Conservation (phyloP, 1,284 basidiomycete genomes). For the Peniophora sp. region DNA sequence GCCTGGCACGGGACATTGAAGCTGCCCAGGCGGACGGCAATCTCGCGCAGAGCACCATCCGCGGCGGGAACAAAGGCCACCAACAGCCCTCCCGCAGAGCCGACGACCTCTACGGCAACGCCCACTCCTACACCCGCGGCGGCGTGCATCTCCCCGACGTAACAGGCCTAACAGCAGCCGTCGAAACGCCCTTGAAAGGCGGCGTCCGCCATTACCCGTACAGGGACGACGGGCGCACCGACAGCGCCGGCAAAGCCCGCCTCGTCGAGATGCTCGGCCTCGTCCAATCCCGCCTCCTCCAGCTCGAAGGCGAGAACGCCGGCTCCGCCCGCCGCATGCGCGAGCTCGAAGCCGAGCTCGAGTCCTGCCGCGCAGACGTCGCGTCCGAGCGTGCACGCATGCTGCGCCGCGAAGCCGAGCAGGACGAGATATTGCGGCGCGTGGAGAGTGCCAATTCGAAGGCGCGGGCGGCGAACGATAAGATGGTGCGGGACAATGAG, state of each 20-base stretch:
- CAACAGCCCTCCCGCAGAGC: constrained; percentile 3
- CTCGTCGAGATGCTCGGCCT: constrained; percentile 51
- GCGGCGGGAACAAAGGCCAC: not conserved
- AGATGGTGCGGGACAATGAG: constrained; percentile 23
- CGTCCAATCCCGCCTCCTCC: constrained; percentile 57
- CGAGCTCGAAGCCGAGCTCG: constrained; percentile 78
- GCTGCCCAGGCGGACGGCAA: constrained; percentile 22
- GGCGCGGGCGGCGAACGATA: constrained; percentile 9
- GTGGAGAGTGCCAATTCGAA: constrained; percentile 16
- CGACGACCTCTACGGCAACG: constrained; percentile 12
- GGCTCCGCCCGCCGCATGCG: constrained; percentile 69
- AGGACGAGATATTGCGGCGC: constrained; percentile 18
- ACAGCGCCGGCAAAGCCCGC: constrained; percentile 55
- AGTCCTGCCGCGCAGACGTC: constrained; percentile 68
- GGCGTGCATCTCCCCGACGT: constrained; percentile 51
- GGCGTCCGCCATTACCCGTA: constrained; percentile 44
- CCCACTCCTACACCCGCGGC: not conserved
- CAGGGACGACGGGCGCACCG: constrained; percentile 32
- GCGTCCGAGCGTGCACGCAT: constrained; percentile 55
- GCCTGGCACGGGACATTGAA: constrained; percentile 46
- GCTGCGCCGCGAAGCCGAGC: constrained; percentile 41
- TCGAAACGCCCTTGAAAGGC: constrained; percentile 58
- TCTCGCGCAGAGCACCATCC: constrained; percentile 8
- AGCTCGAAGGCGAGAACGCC: constrained; percentile 75
- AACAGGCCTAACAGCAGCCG: constrained; percentile 68